Evolutionary conservation across 176 grass and related monocot species (phyloP).

Genomic region (Pontederia paniculata): DNA sequence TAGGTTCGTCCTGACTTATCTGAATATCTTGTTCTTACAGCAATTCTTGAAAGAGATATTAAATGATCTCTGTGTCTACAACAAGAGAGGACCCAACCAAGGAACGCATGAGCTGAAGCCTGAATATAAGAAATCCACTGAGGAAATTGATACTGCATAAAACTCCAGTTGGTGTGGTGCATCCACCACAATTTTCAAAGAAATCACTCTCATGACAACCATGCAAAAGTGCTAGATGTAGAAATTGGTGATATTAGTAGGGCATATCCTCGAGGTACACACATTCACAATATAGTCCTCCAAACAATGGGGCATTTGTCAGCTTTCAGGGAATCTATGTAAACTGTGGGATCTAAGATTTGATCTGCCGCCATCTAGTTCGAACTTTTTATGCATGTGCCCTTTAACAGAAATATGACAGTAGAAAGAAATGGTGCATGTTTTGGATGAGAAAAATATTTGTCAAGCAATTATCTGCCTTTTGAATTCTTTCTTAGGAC

Average conservation of each 20-base stretch:
- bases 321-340: no score
- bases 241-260: neutral
- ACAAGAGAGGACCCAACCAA: slow-evolving; percentile 87
- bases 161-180: neutral
- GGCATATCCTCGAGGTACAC: no score
- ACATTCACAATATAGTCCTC: no score
- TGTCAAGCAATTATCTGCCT: no score
- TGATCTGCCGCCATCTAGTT: no score
- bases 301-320: no score
- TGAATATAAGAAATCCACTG: slow-evolving; percentile 75
- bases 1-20: neutral
- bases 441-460: no score
- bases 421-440: no score
- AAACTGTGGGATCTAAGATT: no score
- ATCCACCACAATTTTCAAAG: neutral
- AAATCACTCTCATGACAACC: neutral
- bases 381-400: no score
- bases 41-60: slow-evolving; percentile 96
- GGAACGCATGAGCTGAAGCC: slow-evolving; percentile 89
- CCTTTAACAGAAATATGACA: no score
- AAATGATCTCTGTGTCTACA: slow-evolving; percentile 74
- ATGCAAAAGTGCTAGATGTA: neutral
- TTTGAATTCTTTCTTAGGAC: no score
- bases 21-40: slow-evolving; percentile 25
- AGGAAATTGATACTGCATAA: slow-evolving; percentile 15